These are phyloP conservation scores for Choiromyces venosus DNA, from an alignment of 495 filamentous ascomycete species.

Conservation along the genomic window DNA sequence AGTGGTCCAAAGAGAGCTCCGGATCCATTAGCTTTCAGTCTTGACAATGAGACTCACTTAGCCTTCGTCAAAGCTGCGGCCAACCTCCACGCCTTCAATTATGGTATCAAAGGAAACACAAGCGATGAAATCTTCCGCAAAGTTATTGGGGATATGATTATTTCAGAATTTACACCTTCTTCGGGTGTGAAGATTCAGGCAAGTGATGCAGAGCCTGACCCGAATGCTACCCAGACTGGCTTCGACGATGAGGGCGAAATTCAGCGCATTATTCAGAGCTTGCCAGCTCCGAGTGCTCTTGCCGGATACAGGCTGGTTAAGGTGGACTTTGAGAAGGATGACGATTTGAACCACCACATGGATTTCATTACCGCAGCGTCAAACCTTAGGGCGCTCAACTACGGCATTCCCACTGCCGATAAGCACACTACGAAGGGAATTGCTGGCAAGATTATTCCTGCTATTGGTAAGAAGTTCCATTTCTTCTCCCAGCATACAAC, in stretches of 20 bases:
- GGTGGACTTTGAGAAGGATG: conserved; percentile 99
- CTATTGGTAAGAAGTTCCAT: conserved; percentile 56
- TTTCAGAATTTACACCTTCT: conserved; percentile 91
- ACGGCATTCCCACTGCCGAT: conserved; percentile 87
- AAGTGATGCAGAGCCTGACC: conserved; percentile 89
- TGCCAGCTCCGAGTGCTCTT: conserved; percentile 74
- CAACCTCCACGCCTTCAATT: conserved; percentile 96
- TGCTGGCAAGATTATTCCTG: conserved; percentile 98
- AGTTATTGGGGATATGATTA: conserved; percentile 85
- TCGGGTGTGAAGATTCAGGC: conserved; percentile 95
- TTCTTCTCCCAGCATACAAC: background rate
- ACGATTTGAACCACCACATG: conserved; percentile 96
- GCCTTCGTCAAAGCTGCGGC: conserved; percentile 81
- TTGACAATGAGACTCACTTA: conserved; percentile 74
- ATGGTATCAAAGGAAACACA: conserved; percentile 78
- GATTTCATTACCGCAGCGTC: conserved; percentile 98
- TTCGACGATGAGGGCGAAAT: conserved; percentile 71
- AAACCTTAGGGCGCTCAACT: conserved; percentile 95
- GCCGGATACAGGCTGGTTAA: conserved; percentile 80
- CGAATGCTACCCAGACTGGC: conserved; percentile 58
- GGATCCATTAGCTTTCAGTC: conserved; percentile 81
- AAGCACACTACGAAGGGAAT: conserved; percentile 98
- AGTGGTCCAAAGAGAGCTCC: conserved; percentile 97
- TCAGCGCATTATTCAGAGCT: conserved; percentile 56
- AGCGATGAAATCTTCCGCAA: conserved; percentile 64